Conservation (phyloP, 2,329 filamentous ascomycete genomes). For the Drechslera avenae region DNA sequence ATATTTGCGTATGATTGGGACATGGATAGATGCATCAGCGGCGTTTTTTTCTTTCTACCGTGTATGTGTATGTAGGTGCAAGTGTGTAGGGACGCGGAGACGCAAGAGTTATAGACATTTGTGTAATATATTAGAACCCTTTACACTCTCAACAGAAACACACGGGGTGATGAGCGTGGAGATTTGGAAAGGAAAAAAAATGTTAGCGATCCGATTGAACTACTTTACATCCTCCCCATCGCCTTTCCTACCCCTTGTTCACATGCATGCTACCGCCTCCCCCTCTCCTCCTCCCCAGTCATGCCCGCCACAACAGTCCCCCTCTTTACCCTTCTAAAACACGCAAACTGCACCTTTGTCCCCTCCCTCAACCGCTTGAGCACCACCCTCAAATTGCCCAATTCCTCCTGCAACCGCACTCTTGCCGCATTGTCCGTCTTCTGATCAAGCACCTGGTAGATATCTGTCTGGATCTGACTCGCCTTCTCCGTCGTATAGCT, state of each 20-base stretch:
- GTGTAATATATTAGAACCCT: too few relatives aligned
- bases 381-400: conserved; percentile 86
- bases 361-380: conserved; percentile 66
- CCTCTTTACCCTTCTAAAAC: conserved; percentile 42
- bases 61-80: too few relatives aligned
- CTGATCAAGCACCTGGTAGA: conserved; percentile 88
- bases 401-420: conserved; percentile 77
- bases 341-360: conserved; percentile 46
- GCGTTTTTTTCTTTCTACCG: too few relatives aligned
- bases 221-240: background rate
- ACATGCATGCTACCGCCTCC: conserved; percentile 1
- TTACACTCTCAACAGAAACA: too few relatives aligned
- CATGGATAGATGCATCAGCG: background rate
- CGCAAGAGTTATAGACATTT: too few relatives aligned
- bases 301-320: background rate
- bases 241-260: background rate
- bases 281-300: conserved; percentile 11
- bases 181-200: too few relatives aligned
- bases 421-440: conserved; percentile 88
- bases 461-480: conserved; percentile 80
- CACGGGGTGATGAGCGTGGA: too few relatives aligned
- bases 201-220: too few relatives aligned
- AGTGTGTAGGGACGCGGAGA: too few relatives aligned
- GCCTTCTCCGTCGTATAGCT: conserved; percentile 87
- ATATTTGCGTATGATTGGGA: background rate